Evolutionary conservation across 371 early-diverging fungal genomes (phyloP).

Genomic region (Gilbertella persicaria): DNA sequence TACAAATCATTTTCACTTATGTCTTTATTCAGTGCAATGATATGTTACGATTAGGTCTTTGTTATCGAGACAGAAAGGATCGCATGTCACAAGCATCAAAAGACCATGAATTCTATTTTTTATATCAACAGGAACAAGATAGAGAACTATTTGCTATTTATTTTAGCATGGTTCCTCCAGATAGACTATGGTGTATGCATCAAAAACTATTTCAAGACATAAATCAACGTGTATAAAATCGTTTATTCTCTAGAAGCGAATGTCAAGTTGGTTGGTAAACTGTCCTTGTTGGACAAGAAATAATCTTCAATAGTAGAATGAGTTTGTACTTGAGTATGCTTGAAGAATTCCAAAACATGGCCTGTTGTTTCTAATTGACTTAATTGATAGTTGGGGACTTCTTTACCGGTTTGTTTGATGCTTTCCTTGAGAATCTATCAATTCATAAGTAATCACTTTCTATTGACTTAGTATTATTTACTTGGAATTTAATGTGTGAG

Average conservation of each 20-base stretch:
- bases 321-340: slow-evolving; percentile 3
- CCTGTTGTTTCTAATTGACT: slow-evolving; percentile 33
- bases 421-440: slow-evolving; percentile 41
- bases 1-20: neutral
- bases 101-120: slow-evolving; percentile 21
- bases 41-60: slow-evolving; percentile 18
- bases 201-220: slow-evolving; percentile 38
- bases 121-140: slow-evolving; percentile 21
- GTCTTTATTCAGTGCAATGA: slow-evolving; percentile 14
- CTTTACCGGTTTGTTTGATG: slow-evolving; percentile 44
- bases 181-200: slow-evolving; percentile 38
- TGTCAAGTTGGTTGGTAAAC: slow-evolving; percentile 20
- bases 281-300: slow-evolving; percentile 19
- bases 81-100: slow-evolving; percentile 13
- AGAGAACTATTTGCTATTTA: slow-evolving; percentile 36
- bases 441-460: neutral
- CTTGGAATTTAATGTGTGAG: slow-evolving; percentile 38
- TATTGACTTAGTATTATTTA: slow-evolving; percentile 9
- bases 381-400: slow-evolving; percentile 40
- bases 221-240: slow-evolving; percentile 29
- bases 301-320: slow-evolving; percentile 14
- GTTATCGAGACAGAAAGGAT: slow-evolving; percentile 1
- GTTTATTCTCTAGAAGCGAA: slow-evolving; percentile 18
- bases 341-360: slow-evolving; percentile 35
- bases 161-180: slow-evolving; percentile 31